Evolutionary conservation across 2,329 filamentous ascomycete genomes (phyloP).

Genomic region (Colletotrichum nymphaeae): DNA sequence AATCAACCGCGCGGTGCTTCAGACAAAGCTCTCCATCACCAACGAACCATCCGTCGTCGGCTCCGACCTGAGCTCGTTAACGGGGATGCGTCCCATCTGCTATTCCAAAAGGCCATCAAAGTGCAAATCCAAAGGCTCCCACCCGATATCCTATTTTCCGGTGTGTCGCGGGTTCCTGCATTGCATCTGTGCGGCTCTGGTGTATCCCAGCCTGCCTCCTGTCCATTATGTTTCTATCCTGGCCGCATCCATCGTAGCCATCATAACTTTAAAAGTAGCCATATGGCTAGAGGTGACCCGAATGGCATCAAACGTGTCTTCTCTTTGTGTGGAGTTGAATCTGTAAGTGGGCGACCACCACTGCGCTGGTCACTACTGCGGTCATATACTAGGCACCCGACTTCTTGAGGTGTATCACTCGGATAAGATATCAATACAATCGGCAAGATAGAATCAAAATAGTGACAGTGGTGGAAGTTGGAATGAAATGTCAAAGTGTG

Average conservation of each 20-base stretch:
- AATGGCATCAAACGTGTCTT: no score
- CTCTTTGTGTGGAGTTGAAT: no score
- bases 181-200: neutral
- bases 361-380: no score
- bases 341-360: no score
- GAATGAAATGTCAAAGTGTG: neutral
- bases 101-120: neutral
- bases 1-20: constrained; percentile 18
- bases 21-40: neutral
- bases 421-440: no score
- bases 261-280: neutral
- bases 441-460: no score
- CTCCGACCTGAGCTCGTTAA: neutral
- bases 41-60: neutral
- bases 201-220: no score
- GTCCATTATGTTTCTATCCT: neutral
- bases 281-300: neutral
- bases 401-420: no score
- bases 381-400: no score
- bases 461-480: neutral
- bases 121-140: neutral
- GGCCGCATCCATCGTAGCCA: neutral
- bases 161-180: neutral
- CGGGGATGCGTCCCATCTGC: neutral
- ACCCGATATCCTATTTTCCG: neutral